Evolutionary conservation across 2,329 filamentous ascomycete species (phyloP).

Genomic region (Fusarium vanettenii): DNA sequence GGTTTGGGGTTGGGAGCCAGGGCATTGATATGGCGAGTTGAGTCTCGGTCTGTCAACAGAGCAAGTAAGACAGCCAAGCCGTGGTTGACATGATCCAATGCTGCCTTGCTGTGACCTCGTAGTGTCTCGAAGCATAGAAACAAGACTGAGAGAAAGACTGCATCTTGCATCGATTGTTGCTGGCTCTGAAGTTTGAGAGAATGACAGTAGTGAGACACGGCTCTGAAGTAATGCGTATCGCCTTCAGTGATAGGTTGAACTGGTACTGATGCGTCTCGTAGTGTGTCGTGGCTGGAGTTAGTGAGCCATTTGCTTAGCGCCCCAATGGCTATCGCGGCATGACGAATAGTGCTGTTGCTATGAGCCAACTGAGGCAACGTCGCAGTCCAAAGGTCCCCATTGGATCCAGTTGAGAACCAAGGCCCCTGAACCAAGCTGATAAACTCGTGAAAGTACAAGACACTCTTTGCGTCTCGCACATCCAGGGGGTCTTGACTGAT

Average conservation of each 20-base stretch:
- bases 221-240: slow-evolving; percentile 45
- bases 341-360: slow-evolving; percentile 41
- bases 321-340: slow-evolving; percentile 48
- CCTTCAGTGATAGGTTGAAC: not conserved
- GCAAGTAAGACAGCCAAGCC: slow-evolving; percentile 48
- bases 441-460: slow-evolving; percentile 48
- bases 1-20: slow-evolving; percentile 39
- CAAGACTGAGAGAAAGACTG: slow-evolving; percentile 48
- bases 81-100: slow-evolving; percentile 51
- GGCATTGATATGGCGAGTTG: slow-evolving; percentile 3
- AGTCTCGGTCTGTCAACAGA: slow-evolving; percentile 43
- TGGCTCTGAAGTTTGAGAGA: slow-evolving; percentile 47
- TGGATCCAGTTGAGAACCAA: slow-evolving; percentile 44
- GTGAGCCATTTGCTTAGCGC: slow-evolving; percentile 38
- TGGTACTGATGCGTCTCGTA: not conserved
- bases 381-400: slow-evolving; percentile 43
- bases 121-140: slow-evolving; percentile 48
- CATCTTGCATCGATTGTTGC: slow-evolving; percentile 42
- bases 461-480: slow-evolving; percentile 16
- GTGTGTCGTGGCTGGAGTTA: not conserved
- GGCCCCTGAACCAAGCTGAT: slow-evolving; percentile 42
- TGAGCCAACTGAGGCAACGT: slow-evolving; percentile 47
- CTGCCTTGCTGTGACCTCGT: slow-evolving; percentile 45
- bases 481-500: slow-evolving; percentile 18
- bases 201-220: slow-evolving; percentile 50